Conservation (phyloP, 306 rosid genomes). For the Arachis hypogaea region DNA sequence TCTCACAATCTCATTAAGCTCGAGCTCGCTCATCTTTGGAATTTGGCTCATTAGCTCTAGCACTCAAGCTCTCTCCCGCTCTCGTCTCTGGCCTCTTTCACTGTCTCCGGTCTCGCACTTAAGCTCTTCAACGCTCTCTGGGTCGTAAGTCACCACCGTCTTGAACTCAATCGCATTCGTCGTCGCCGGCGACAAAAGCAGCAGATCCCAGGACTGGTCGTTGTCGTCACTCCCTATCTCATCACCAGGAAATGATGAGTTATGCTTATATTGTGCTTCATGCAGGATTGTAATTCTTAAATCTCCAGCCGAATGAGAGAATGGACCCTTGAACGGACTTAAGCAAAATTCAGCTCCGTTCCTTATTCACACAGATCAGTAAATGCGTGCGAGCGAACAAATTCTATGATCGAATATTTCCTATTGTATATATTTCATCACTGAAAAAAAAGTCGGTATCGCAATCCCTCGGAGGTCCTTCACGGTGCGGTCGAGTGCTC, state of each 20-base stretch:
- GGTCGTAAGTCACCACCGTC: too few relatives aligned
- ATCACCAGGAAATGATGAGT: conserved; percentile 34
- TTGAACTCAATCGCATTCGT: too few relatives aligned
- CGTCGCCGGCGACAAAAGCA: too few relatives aligned
- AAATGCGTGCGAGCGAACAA: conserved; percentile 39
- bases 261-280: conserved; percentile 32
- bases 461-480: conserved; percentile 86
- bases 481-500: conserved; percentile 84
- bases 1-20: too few relatives aligned
- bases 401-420: conserved; percentile 36
- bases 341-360: neutral
- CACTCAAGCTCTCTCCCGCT: too few relatives aligned
- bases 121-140: too few relatives aligned
- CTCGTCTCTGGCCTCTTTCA: too few relatives aligned
- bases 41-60: too few relatives aligned
- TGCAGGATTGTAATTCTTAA: conserved; percentile 19
- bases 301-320: conserved; percentile 14
- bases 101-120: too few relatives aligned
- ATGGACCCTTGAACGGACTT: conserved; percentile 35
- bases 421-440: neutral
- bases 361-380: conserved; percentile 1
- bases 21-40: too few relatives aligned
- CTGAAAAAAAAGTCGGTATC: conserved; percentile 73
- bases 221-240: too few relatives aligned
- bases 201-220: too few relatives aligned